Evolutionary conservation across 2,329 filamentous ascomycete species (phyloP).

Genomic region (Alternaria burnsii): DNA sequence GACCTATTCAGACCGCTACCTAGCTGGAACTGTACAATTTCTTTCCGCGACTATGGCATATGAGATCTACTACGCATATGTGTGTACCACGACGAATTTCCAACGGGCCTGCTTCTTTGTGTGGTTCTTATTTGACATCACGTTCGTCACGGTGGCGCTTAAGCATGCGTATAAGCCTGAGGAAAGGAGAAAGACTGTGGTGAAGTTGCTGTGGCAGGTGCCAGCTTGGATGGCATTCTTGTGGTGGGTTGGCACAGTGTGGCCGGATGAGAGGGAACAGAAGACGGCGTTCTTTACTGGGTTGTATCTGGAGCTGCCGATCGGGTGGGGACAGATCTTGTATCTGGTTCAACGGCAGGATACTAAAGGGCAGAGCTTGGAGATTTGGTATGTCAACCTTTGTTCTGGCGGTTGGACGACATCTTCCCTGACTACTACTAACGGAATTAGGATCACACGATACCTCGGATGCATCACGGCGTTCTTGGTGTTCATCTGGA

Average conservation of each 20-base stretch:
- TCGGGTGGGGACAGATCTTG: slow-evolving; percentile 48
- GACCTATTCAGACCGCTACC: slow-evolving; percentile 48
- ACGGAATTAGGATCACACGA: slow-evolving; percentile 45
- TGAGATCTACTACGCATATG: slow-evolving; percentile 52
- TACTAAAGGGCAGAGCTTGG: slow-evolving; percentile 51
- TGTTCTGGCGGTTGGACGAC: too few relatives aligned
- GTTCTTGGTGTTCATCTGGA: slow-evolving; percentile 52
- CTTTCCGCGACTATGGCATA: slow-evolving; percentile 50
- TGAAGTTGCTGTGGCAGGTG: slow-evolving; percentile 38
- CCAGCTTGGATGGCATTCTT: slow-evolving; percentile 42
- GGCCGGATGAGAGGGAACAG: slow-evolving; percentile 52
- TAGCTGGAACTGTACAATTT: slow-evolving; percentile 45
- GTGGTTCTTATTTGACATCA: slow-evolving; percentile 51
- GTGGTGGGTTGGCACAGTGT: slow-evolving; percentile 36
- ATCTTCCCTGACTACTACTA: background rate
- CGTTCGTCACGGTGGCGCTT: slow-evolving; percentile 47
- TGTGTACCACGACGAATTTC: slow-evolving; percentile 46
- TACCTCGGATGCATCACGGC: slow-evolving; percentile 52
- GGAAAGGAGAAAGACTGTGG: slow-evolving; percentile 31
- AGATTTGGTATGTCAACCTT: slow-evolving; percentile 49
- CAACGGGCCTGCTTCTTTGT: slow-evolving; percentile 49
- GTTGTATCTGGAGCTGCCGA: slow-evolving; percentile 49
- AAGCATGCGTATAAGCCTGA: slow-evolving; percentile 36
- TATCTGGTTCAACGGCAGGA: slow-evolving; percentile 41
- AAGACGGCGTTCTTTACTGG: slow-evolving; percentile 54